phyloP scores from a whole-genome alignment of 352 stramenopile species.

The Pythium rishiriense region DNA sequence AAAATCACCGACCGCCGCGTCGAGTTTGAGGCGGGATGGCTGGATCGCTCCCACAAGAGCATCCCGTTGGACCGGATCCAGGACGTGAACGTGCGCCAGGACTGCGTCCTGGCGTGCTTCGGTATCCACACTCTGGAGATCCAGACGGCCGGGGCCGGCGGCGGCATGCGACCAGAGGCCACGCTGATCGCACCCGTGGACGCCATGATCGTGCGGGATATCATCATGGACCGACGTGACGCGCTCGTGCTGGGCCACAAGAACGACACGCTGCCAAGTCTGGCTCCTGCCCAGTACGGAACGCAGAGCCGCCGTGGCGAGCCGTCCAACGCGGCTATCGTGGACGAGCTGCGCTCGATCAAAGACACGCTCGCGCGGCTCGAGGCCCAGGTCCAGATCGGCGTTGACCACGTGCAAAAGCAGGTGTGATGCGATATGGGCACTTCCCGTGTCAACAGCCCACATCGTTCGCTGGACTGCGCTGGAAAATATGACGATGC shows the following conservation, averaged over 20 bases:
- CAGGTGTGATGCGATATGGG: not conserved
- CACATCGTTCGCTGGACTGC: too few species aligned
- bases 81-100: slow-evolving; percentile 45
- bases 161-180: slow-evolving; percentile 26
- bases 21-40: slow-evolving; percentile 39
- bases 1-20: slow-evolving; percentile 41
- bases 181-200: slow-evolving; percentile 34
- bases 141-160: slow-evolving; percentile 35
- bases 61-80: slow-evolving; percentile 52
- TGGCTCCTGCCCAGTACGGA: too few species aligned
- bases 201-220: slow-evolving; percentile 33
- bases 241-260: slow-evolving; percentile 33
- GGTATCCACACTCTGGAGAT: slow-evolving; percentile 39
- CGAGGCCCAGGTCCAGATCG: slow-evolving; percentile 21
- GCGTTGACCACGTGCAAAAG: slow-evolving; percentile 17
- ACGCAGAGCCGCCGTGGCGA: not conserved
- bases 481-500: too few species aligned
- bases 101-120: slow-evolving; percentile 40
- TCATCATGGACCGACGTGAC: slow-evolving; percentile 47
- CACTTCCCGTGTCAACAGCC: too few species aligned
- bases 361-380: slow-evolving; percentile 21
- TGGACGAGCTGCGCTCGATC: slow-evolving; percentile 23
- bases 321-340: not conserved
- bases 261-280: too few species aligned
- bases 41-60: slow-evolving; percentile 42